Base-by-base conservation (phyloP, 2,329 filamentous ascomycete genomes). In the Venturiaceae sp. region DNA sequence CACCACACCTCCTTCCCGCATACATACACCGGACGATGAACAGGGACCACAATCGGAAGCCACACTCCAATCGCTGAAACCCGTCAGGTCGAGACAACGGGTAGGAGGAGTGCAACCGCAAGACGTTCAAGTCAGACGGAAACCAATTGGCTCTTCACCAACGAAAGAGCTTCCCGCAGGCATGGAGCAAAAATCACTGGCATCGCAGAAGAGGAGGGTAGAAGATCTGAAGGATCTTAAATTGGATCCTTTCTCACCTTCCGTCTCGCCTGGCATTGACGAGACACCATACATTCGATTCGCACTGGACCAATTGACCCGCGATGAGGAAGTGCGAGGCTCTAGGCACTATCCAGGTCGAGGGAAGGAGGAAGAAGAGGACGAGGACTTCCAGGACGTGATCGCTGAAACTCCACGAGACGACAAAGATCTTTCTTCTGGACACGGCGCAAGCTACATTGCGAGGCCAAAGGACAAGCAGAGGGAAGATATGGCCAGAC, bases 201-300 rank as follows among this genome's bases (percentile, higher is more conserved):
- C 57, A 28, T 33, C 53, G 33, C 36, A 50, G 13, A 50, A 57
- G 55, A 37, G 52, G 52, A 53, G 52, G 52, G 30, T 13, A 34
- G 26, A 14, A n/a, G 9, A 53, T 23, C 8, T 36, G 33, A 53
- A 60, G 26, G 16, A 47, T 26, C 36, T 21, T 8, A 53, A 37
- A 19, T 59, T 62, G 59, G 56, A 60, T 58, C 59, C 50, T 14
- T 74, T 74, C 55, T 74, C 77, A 13, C 76, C 79, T 2, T 39
- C 59, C 5, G 26, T 32, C 28, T 92, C 89, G 0, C 91, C 91
- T 0, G 89, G 86, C 9, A 77, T 90, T 39, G 91, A 96, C 66
- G 88, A 95, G 67, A 87, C 85, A 8, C 91, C 90, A 0, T 95
- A 92, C 71, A 89, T 96, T 62, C 87, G 87, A 63, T 95, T 94